phyloP scores from a whole-genome alignment of 352 stramenopile genomes.

The Pythium biforme region DNA sequence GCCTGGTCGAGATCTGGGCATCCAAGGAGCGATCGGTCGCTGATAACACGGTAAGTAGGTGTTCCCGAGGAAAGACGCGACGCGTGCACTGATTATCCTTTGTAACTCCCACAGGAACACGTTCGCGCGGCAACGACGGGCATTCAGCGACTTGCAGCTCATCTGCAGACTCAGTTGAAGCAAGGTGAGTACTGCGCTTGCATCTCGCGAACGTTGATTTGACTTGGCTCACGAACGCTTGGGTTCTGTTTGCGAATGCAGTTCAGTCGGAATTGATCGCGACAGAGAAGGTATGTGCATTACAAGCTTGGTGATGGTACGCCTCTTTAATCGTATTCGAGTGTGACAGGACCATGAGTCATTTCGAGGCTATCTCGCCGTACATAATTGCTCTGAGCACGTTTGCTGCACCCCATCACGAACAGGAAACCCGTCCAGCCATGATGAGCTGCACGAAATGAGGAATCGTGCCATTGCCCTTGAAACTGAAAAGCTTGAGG shows the following conservation, averaged over 20 bases:
- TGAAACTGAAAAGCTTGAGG: not conserved
- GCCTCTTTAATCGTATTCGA: not conserved
- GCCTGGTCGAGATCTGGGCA: constrained; percentile 17
- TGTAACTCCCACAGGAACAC: constrained; percentile 14
- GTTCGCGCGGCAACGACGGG: constrained; percentile 18
- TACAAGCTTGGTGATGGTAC: not conserved
- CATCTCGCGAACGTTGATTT: not conserved
- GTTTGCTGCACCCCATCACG: not conserved
- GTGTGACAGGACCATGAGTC: not conserved
- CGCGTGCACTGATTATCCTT: not conserved
- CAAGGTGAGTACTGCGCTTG: constrained; percentile 18
- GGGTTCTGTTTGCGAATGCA: not conserved
- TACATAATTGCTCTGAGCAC: not conserved
- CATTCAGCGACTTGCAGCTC: constrained; percentile 17
- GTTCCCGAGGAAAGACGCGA: not conserved
- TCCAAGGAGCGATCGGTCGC: constrained; percentile 17
- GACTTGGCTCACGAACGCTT: not conserved
- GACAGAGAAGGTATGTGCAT: constrained; percentile 5
- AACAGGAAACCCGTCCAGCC: not conserved
- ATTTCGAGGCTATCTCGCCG: constrained; percentile 5
- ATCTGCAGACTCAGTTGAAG: constrained; percentile 23
- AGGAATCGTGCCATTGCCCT: not conserved
- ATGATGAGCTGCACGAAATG: not conserved
- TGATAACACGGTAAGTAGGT: constrained; percentile 20
- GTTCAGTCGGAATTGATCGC: constrained; percentile 9